These are phyloP conservation scores for Pseudogymnoascus destructans DNA, from an alignment of 2,329 filamentous ascomycete genomes.

Conservation along the genomic window DNA sequence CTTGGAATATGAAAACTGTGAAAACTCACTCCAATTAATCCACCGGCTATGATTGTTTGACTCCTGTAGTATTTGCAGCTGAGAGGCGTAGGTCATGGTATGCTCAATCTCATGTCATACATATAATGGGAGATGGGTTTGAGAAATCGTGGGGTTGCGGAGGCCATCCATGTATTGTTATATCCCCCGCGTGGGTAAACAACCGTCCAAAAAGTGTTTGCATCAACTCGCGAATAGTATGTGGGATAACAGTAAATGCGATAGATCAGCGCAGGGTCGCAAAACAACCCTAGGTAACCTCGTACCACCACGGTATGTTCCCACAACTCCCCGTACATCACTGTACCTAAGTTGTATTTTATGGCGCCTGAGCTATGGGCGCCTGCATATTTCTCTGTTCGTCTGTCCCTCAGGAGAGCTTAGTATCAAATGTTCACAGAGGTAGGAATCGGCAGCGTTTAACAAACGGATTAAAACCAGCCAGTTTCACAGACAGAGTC, in stretches of 20 bases:
- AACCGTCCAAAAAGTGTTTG: constrained; percentile 6
- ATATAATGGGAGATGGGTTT: neutral
- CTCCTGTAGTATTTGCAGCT: neutral
- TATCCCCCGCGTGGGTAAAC: neutral
- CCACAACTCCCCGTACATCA: neutral
- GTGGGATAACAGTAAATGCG: neutral
- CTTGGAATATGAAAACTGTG: neutral
- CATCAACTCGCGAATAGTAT: neutral
- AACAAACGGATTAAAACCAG: neutral
- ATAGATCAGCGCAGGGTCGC: neutral
- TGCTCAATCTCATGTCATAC: constrained; percentile 4
- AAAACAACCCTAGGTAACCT: neutral
- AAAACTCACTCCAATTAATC: neutral
- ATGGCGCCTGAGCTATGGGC: neutral
- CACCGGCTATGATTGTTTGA: neutral
- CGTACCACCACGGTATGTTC: neutral
- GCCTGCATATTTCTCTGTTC: neutral
- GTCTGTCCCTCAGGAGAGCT: neutral
- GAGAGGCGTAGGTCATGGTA: neutral
- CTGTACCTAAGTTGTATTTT: neutral
- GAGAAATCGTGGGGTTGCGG: constrained; percentile 8
- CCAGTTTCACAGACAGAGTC: neutral
- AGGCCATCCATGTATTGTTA: constrained; percentile 9
- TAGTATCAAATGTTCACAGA: neutral
- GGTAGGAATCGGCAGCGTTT: neutral